phyloP scores from a whole-genome alignment of 2,329 filamentous ascomycete genomes.

The Pseudocercospora pini-densiflorae region DNA sequence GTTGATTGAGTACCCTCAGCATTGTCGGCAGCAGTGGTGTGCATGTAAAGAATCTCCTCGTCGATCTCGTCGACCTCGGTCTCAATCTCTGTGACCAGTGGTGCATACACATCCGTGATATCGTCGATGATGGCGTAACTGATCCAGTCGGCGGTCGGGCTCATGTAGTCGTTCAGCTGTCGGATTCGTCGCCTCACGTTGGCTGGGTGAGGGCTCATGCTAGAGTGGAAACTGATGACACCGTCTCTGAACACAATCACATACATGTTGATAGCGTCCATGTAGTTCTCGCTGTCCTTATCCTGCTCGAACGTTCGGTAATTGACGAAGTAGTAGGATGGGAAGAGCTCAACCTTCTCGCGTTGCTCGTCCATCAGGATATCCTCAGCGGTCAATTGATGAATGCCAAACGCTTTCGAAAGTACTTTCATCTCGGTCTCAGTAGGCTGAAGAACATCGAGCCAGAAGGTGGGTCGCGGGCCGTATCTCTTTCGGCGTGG shows the following conservation, averaged over 20 bases:
- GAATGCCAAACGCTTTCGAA: slow-evolving; percentile 90
- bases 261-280: slow-evolving; percentile 97
- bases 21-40: slow-evolving; percentile 58
- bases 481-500: slow-evolving; percentile 57
- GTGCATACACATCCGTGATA: slow-evolving; percentile 94
- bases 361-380: slow-evolving; percentile 97
- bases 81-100: slow-evolving; percentile 89
- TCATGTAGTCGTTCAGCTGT: slow-evolving; percentile 90
- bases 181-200: slow-evolving; percentile 94
- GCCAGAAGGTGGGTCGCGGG: slow-evolving; percentile 92
- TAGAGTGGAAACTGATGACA: slow-evolving; percentile 95
- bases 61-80: slow-evolving; percentile 98
- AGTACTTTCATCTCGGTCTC: slow-evolving; percentile 96
- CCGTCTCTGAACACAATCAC: slow-evolving; percentile 96
- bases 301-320: slow-evolving; percentile 99
- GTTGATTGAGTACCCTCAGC: slow-evolving; percentile 28
- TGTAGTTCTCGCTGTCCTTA: slow-evolving; percentile 81
- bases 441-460: slow-evolving; percentile 88
- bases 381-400: slow-evolving; percentile 92
- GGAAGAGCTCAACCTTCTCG: slow-evolving; percentile 97
- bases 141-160: slow-evolving; percentile 95
- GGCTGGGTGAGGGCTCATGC: slow-evolving; percentile 91
- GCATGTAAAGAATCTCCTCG: slow-evolving; percentile 82
- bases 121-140: slow-evolving; percentile 98
- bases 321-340: slow-evolving; percentile 98